Percentiles rank a stretch among this genome's conserved stretches.
phyloP scores from a whole-genome alignment of 495 filamentous ascomycete species.

The Letharia columbiana region DNA sequence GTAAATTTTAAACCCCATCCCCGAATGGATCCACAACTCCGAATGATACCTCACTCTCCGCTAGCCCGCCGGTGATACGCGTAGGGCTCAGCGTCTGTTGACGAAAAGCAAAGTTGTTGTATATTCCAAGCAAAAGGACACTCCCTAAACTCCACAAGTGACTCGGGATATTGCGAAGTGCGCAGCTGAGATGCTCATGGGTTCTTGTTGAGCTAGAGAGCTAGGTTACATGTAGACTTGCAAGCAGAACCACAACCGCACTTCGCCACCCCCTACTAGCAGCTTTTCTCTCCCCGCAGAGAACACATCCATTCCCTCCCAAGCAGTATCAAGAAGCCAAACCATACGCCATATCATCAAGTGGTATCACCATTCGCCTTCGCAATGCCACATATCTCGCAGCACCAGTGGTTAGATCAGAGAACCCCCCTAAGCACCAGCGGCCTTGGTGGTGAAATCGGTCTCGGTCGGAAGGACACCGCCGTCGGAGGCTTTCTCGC shows the following conservation, averaged over 20 bases:
- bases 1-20: too few relatives aligned
- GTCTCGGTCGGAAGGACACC: conserved; percentile 54
- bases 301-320: not conserved
- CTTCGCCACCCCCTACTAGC: not conserved
- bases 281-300: not conserved
- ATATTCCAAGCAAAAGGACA: not conserved
- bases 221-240: not conserved
- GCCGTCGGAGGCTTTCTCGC: conserved; percentile 59
- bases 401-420: too few relatives aligned
- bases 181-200: not conserved
- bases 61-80: not conserved
- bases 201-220: not conserved
- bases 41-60: not conserved
- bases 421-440: conserved; percentile 9
- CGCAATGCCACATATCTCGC: conserved; percentile 4
- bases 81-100: not conserved
- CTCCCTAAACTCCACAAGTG: not conserved
- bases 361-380: conserved; percentile 3
- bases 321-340: not conserved
- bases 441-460: conserved; percentile 65
- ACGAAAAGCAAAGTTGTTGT: not conserved
- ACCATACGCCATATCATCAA: not conserved
- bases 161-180: not conserved
- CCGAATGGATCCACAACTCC: not conserved
- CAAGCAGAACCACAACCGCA: not conserved